Base-by-base conservation (phyloP, 169 alveolate species). In the Plasmodium fragile region DNA sequence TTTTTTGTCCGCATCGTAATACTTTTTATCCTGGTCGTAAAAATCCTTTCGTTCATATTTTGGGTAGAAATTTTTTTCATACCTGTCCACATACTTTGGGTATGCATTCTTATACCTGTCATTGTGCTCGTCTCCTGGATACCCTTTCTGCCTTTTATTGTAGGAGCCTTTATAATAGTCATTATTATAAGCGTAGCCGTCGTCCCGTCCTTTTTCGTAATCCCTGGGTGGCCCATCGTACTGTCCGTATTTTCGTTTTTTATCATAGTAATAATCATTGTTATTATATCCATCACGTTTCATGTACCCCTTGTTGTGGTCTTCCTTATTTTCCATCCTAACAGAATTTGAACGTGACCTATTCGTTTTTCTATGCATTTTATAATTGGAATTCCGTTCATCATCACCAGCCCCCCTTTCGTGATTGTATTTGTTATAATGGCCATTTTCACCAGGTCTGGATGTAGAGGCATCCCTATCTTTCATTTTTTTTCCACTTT, bases 191-290 rank as follows among this genome's bases (percentile, higher is more conserved):
- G 53, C 22, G 53, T 78, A 39, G n/a, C 43, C 34, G 43, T 78
- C 53, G 30, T n/a, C 43, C 25, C 83, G 72, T n/a, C 72, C 13
- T 28, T 39, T 8, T 30, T 77, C 70, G 10, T 75, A 18, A 43
- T 84, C 73, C 28, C 77, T 80, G 10, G 16, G 16, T 45, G 36
- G 41, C 30, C 75, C 36, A 22, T 28, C 28, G 28, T 65, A 65
- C 30, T 65, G 41, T 65, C 80, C 69, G 41, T 73, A 73, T 34
- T 85, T 85, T 16, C 93, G 55, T 85, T 85, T 85, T 53, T 85
- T 85, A 25, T 83, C 82, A 13, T 75, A 45, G 65, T 73, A 75
- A 39, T 85, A 45, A 52, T 85, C 79, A 41, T 83, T 43, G 30
- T 55, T 65, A 65, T 55, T 65, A 65, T 65, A 65, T 25, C 32